A percentile compares a stretch with the other conserved stretches of the same genome.
Evolutionary conservation across 2,329 filamentous ascomycete species (phyloP).

Genomic region (Alternaria tenuissima): DNA sequence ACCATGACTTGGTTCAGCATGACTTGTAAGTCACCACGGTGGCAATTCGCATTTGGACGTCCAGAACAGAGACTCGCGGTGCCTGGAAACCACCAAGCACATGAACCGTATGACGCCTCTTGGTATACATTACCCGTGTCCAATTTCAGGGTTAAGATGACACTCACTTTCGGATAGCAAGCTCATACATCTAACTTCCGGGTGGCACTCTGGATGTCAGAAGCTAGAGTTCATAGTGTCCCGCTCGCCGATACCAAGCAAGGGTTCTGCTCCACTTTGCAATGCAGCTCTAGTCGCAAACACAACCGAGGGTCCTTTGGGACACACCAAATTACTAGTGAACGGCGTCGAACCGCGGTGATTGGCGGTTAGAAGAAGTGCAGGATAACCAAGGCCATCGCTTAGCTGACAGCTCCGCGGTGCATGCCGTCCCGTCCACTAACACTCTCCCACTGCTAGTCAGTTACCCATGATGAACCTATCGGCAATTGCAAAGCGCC

Average conservation of each 20-base stretch:
- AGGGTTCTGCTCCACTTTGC: neutral
- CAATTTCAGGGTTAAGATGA: neutral
- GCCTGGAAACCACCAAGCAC: neutral
- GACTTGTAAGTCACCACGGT: neutral
- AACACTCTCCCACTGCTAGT: slow-evolving; percentile 3
- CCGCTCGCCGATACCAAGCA: neutral
- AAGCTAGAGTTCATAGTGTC: slow-evolving; percentile 2
- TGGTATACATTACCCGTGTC: neutral
- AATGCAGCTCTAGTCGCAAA: slow-evolving; percentile 8
- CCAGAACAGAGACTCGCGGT: neutral
- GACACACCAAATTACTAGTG: neutral
- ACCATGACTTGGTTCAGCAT: neutral
- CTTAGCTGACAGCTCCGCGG: slow-evolving; percentile 3
- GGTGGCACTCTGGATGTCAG: slow-evolving; percentile 5
- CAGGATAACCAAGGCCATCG: neutral
- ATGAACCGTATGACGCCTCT: neutral
- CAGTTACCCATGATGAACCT: neutral
- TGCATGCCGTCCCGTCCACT: slow-evolving; percentile 8
- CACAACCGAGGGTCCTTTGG: neutral
- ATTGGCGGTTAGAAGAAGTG: slow-evolving; percentile 3
- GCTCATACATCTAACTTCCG: slow-evolving; percentile 6
- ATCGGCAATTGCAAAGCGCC: slow-evolving; percentile 6
- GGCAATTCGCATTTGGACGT: neutral
- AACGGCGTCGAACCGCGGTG: neutral
- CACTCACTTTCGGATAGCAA: neutral